A percentile compares a stretch with the other conserved stretches of the same genome.
Conservation (phyloP, 805 yeast species). For the Wickerhamiella cacticola region DNA sequence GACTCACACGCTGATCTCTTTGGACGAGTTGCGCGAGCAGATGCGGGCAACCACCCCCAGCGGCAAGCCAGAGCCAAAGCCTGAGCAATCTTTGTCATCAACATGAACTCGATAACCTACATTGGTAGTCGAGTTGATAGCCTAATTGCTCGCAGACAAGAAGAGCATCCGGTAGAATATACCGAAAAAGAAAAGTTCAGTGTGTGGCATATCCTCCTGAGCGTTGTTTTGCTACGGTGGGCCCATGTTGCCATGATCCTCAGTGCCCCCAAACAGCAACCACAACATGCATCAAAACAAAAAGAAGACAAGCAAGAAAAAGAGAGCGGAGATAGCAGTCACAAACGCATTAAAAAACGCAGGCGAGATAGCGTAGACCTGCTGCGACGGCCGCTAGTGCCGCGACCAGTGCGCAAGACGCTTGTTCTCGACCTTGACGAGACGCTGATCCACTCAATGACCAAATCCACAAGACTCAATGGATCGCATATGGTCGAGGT, state of each 20-base stretch:
- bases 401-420: conserved; percentile 29
- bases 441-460: conserved; percentile 82
- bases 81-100: conserved; percentile 9
- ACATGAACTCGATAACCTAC: conserved; percentile 16
- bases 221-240: conserved; percentile 11
- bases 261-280: background rate
- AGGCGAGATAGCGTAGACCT: conserved; percentile 5
- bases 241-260: conserved; percentile 6
- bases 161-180: background rate
- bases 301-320: background rate
- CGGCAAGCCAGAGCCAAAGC: no score
- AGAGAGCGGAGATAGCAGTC: background rate
- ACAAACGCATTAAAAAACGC: background rate
- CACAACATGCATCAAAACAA: background rate
- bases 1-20: background rate
- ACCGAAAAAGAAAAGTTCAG: conserved; percentile 3
- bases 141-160: conserved; percentile 1
- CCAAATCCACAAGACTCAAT: conserved; percentile 37
- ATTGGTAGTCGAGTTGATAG: conserved; percentile 14
- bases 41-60: no score
- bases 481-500: conserved; percentile 72
- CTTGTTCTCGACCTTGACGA: conserved; percentile 86
- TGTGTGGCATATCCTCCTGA: conserved; percentile 6
- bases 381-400: conserved; percentile 10
- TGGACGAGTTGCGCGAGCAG: background rate